Percentiles rank a stretch among this genome's conserved stretches.
Conservation (phyloP, 2,329 filamentous ascomycete species). For the Cercospora sesami region DNA sequence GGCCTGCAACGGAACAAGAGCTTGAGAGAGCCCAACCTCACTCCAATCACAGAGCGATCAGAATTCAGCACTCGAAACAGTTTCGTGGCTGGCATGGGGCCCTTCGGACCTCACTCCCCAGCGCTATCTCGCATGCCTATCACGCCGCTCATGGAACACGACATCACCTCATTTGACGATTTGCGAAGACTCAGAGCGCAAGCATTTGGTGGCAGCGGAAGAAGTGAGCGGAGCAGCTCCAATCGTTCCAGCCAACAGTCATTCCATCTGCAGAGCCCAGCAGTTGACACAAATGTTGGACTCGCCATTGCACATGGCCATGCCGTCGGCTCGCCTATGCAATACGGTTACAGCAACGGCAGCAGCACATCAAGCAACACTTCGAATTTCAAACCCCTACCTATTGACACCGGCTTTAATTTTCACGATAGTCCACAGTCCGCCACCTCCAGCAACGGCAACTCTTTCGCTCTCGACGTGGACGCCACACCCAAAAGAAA, state of each 20-base stretch:
- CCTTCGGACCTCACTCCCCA: constrained; percentile 61
- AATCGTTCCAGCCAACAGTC: constrained; percentile 29
- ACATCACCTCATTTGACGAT: constrained; percentile 33
- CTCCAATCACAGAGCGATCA: constrained; percentile 91
- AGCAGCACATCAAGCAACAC: constrained; percentile 27
- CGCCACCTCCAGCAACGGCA: constrained; percentile 20
- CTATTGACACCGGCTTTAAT: constrained; percentile 11
- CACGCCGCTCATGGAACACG: constrained; percentile 31
- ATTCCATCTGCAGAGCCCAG: constrained; percentile 16
- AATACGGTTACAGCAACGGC: constrained; percentile 29
- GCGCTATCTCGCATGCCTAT: constrained; percentile 64
- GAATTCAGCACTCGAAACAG: constrained; percentile 96
- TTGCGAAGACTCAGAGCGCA: constrained; percentile 48
- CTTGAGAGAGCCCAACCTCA: constrained; percentile 84
- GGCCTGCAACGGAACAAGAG: constrained; percentile 68
- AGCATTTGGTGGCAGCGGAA: constrained; percentile 54
- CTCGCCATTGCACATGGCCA: constrained; percentile 9
- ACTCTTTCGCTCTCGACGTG: constrained; percentile 24
- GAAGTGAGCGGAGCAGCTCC: constrained; percentile 22
- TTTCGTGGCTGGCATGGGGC: constrained; percentile 66
- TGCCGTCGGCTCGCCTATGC: constrained; percentile 31
- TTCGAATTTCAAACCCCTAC: constrained; percentile 12
- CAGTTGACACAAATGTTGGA: constrained; percentile 15
- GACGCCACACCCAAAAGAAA: constrained; percentile 29
- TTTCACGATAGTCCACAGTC: constrained; percentile 27